These are phyloP conservation scores for Cymodocea nodosa DNA, from an alignment of 116 monocot species.

Conservation along the genomic window DNA sequence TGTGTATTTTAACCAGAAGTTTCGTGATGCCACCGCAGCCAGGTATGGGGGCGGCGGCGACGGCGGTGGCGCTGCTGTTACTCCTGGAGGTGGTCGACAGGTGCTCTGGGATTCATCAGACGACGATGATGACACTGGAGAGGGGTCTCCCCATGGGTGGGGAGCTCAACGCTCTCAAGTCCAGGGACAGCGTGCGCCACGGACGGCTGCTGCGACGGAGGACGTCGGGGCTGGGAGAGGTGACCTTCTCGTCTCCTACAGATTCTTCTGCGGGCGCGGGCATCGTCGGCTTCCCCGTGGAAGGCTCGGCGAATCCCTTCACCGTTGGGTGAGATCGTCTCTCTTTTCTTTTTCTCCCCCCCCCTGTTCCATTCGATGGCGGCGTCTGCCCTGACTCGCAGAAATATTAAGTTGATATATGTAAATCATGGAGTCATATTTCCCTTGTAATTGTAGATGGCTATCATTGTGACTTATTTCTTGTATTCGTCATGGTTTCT, in stretches of 20 bases:
- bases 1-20: too few species aligned
- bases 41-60: neutral
- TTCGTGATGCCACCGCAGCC: neutral
- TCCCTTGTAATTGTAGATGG: too few species aligned
- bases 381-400: too few species aligned
- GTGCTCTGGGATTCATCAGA: conserved; percentile 13
- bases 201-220: conserved; percentile 22
- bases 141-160: conserved; percentile 29
- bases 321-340: conserved; percentile 89
- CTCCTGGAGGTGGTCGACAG: neutral
- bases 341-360: too few species aligned
- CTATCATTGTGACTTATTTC: too few species aligned
- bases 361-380: too few species aligned
- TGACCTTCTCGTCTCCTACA: conserved; percentile 1
- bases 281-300: conserved; percentile 77
- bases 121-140: conserved; percentile 48
- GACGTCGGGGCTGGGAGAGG: neutral
- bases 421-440: too few species aligned
- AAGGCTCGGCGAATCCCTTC: conserved; percentile 78
- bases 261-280: conserved; percentile 14
- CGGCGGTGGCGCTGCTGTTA: neutral
- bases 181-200: conserved; percentile 55
- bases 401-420: too few species aligned
- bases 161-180: conserved; percentile 31
- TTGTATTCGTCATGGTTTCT: neutral